Conservation (phyloP, 805 yeast species). For the Lachancea sp. region DNA sequence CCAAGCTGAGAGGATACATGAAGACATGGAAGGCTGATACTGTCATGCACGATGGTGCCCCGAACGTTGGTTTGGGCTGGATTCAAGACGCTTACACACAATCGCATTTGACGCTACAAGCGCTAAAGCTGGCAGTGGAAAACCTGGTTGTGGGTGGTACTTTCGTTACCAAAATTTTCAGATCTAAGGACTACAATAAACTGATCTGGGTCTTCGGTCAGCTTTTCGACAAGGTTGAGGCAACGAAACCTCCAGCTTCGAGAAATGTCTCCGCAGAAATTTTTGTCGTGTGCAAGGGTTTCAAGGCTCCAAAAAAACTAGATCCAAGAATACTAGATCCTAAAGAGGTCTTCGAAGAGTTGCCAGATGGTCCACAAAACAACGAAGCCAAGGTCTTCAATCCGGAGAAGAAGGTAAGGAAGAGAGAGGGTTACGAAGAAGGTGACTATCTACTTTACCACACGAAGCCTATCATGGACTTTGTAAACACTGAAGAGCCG, state of each 20-base stretch:
- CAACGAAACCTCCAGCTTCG: constrained; percentile 98
- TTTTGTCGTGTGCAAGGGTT: constrained; percentile 92
- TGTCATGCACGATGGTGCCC: constrained; percentile 99
- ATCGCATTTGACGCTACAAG: constrained; percentile 90
- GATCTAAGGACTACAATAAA: constrained; percentile 98
- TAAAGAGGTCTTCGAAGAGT: constrained; percentile 88
- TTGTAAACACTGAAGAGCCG: constrained; percentile 76
- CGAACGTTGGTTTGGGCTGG: constrained; percentile 99
- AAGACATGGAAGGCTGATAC: constrained; percentile 99
- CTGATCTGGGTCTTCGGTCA: constrained; percentile 97
- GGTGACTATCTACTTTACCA: constrained; percentile 75
- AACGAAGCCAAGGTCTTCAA: constrained; percentile 90
- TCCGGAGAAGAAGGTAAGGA: constrained; percentile 85
- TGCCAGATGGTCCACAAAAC: constrained; percentile 65
- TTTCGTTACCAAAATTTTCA: constrained; percentile 91
- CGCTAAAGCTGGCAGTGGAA: constrained; percentile 89
- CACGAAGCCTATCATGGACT: constrained; percentile 68
- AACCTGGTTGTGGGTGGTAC: constrained; percentile 88
- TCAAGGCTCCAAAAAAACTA: constrained; percentile 90
- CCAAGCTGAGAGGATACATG: constrained; percentile 89
- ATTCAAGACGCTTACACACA: constrained; percentile 98
- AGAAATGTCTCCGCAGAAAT: constrained; percentile 99
- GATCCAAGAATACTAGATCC: constrained; percentile 93
- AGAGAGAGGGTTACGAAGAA: constrained; percentile 95
- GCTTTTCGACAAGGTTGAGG: constrained; percentile 92